These are phyloP conservation scores for Takashimella koratensis DNA, from an alignment of 1,284 basidiomycete species.

Conservation along the genomic window DNA sequence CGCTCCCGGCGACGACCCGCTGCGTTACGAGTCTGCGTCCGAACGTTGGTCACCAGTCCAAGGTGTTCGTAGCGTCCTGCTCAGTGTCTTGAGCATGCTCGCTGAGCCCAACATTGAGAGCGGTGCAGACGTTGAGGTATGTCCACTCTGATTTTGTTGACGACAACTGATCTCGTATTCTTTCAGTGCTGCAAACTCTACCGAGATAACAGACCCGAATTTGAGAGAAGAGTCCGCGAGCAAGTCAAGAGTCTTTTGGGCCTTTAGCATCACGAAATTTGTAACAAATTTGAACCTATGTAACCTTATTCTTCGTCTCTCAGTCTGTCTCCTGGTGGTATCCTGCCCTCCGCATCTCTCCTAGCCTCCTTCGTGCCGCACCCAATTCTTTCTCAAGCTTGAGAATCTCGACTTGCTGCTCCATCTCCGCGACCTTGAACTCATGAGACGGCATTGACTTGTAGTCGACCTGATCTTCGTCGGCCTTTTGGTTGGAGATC, in stretches of 20 bases:
- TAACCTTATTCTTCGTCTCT: neutral
- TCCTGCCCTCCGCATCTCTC: slow-evolving; percentile 84
- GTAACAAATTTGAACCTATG: neutral
- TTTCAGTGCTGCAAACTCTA: slow-evolving; percentile 83
- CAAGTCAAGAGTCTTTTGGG: slow-evolving; percentile 53
- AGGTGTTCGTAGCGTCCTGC: slow-evolving; percentile 85
- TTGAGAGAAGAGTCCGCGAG: slow-evolving; percentile 52
- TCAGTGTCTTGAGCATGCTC: slow-evolving; percentile 98
- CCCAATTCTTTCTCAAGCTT: slow-evolving; percentile 94
- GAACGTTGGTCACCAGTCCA: slow-evolving; percentile 96
- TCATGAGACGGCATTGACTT: slow-evolving; percentile 88
- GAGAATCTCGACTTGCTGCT: slow-evolving; percentile 97
- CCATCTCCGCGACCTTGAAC: slow-evolving; percentile 98
- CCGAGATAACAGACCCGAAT: slow-evolving; percentile 68
- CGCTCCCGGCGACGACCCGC: slow-evolving; percentile 84
- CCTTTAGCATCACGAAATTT: slow-evolving; percentile 24
- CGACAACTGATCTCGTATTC: neutral
- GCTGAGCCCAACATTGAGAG: slow-evolving; percentile 99
- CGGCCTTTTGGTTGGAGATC: slow-evolving; percentile 74
- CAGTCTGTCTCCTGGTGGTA: slow-evolving; percentile 51
- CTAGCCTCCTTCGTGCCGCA: slow-evolving; percentile 76
- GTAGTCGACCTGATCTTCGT: slow-evolving; percentile 83
- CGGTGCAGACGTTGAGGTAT: slow-evolving; percentile 86
- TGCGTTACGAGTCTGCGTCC: slow-evolving; percentile 75
- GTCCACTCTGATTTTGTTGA: slow-evolving; percentile 2